Conservation (phyloP, 257 asterid species). For the Thymus quinquecostatus region DNA sequence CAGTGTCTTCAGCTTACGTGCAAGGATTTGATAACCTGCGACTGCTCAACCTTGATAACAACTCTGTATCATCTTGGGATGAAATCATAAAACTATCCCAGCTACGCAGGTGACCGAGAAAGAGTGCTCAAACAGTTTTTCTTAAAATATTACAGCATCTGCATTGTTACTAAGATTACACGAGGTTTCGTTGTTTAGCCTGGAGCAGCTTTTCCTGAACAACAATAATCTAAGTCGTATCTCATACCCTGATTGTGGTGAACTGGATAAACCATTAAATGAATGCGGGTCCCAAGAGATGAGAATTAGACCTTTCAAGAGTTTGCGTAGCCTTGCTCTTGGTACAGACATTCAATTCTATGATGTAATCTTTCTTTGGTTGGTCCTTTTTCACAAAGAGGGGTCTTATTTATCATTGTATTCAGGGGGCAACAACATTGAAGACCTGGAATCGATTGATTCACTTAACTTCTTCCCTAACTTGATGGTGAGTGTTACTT, state of each 20-base stretch:
- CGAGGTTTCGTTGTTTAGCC: constrained; percentile 51
- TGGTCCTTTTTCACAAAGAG: constrained; percentile 26
- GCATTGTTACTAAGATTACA: constrained; percentile 25
- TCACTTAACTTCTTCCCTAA: constrained; percentile 77
- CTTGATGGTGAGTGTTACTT: constrained; percentile 65
- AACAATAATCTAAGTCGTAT: constrained; percentile 61
- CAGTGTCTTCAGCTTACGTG: constrained; percentile 55
- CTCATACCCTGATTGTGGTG: constrained; percentile 61
- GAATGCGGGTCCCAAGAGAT: constrained; percentile 42
- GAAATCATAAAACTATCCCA: constrained; percentile 78
- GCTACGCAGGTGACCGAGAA: constrained; percentile 59
- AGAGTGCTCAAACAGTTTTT: background rate
- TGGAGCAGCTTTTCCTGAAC: constrained; percentile 89
- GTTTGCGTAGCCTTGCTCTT: constrained; percentile 70
- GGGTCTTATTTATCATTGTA: constrained; percentile 31
- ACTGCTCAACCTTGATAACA: constrained; percentile 85
- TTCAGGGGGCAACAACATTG: constrained; percentile 80
- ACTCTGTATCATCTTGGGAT: constrained; percentile 76
- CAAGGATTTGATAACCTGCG: constrained; percentile 77
- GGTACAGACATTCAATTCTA: constrained; percentile 50
- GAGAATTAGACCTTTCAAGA: constrained; percentile 57
- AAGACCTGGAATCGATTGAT: constrained; percentile 71
- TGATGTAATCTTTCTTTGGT: constrained; percentile 15
- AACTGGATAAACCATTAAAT: constrained; percentile 37
- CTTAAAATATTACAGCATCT: constrained; percentile 24